These are phyloP conservation scores for Fulvia fulva DNA, from an alignment of 2,329 filamentous ascomycete genomes.

Conservation along the genomic window DNA sequence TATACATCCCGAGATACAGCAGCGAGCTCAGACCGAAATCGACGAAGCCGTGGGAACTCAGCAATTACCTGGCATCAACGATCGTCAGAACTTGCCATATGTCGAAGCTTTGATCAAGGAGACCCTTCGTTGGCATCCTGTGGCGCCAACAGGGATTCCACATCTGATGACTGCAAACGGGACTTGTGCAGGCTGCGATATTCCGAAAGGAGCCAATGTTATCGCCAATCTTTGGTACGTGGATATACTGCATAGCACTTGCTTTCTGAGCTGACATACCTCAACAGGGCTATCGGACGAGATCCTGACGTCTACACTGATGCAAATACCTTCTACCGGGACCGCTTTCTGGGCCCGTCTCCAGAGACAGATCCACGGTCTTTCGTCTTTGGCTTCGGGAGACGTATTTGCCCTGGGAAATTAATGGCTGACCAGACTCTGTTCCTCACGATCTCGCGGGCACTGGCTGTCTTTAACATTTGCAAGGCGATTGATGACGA, in stretches of 20 bases:
- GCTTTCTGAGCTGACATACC: background rate
- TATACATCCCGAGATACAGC: conserved; percentile 26
- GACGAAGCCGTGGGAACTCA: conserved; percentile 27
- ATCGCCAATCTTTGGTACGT: conserved; percentile 16
- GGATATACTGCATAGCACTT: background rate
- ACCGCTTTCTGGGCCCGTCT: conserved; percentile 40
- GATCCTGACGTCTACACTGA: conserved; percentile 41
- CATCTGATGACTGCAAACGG: conserved; percentile 41
- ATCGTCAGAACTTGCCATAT: conserved; percentile 32
- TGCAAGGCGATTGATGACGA: conserved; percentile 3
- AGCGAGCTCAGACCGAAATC: conserved; percentile 30
- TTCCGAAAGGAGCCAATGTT: conserved; percentile 23
- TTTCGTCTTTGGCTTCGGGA: conserved; percentile 21
- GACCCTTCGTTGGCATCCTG: conserved; percentile 33
- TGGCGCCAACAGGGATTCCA: conserved; percentile 30
- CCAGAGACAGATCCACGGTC: conserved; percentile 45
- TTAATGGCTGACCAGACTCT: conserved; percentile 14
- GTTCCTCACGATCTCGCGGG: conserved; percentile 7
- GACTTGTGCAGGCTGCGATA: conserved; percentile 3
- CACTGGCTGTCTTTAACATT: conserved; percentile 12
- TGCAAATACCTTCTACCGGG: conserved; percentile 46
- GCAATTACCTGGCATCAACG: conserved; percentile 27
- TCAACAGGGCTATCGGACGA: conserved; percentile 37
- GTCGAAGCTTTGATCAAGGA: conserved; percentile 33
- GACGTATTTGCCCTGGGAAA: conserved; percentile 15